Evolutionary conservation across 345 rosid genomes (phyloP), one percentile per base, ranked within the genome.

Genomic region (Citrus medica): DNA sequence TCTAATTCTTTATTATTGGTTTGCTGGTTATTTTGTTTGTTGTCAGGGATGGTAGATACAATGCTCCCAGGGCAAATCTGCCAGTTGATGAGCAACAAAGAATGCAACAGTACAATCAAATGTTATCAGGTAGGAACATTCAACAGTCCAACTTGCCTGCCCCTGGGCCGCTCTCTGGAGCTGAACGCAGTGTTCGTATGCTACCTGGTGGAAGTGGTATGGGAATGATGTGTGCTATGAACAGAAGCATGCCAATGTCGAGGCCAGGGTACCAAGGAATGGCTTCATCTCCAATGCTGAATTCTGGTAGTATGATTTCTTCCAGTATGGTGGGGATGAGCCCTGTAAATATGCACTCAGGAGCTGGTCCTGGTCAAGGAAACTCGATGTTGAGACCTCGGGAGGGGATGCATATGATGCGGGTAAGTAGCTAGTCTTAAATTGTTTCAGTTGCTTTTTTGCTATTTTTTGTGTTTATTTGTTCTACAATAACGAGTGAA

Each of bases 71-170:
- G 83, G 80, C 92, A 70, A 84, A 97, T 86, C 86, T 89, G 73
- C 93, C 91, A 42, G 90, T 76, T 81, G 96, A 93, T 70, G 98
- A 97, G 84, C 98, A 92, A 78, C 98, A 92, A 73, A 85, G 93
- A 79, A 82, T 87, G 84, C 98, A 87, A 76, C 97, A 87, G 62
- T 81, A 79, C 79, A 90, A 87, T 86, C 98, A 92, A 82, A 85
- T 88, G 88, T 40, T 89, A 71, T 79, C 98, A 4, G 81, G 85
- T 79, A 90, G 98, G 89, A 87, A 89, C 74, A 76, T 88, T 79
- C 95, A 87, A 83, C 99, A 90, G 84, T 58, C 95, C 75, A 92
- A 84, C 83, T 61, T 91, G 89, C 77, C 98, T 76, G 88, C 84
- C 75, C 80, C 94, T 61, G 97, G 95, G 78, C 78, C 89, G 79